Base-by-base conservation (phyloP, 2,329 filamentous ascomycete species). In the Leptographium galeiforme region DNA sequence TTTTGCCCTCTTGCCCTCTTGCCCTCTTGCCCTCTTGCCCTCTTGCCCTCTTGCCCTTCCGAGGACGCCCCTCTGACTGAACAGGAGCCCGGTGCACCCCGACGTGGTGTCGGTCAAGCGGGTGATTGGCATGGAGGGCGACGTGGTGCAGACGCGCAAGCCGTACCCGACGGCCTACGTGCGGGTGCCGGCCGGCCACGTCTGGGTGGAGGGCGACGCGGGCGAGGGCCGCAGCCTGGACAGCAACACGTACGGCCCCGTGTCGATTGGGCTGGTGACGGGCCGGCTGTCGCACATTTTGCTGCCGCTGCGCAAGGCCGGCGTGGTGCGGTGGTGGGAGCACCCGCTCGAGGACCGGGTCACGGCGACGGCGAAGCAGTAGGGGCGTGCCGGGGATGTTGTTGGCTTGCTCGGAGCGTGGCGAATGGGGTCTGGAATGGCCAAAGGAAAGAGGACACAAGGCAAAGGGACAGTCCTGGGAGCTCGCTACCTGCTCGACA, bases 151-250 rank as follows among this genome's bases (percentile, higher is more conserved):
- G 53, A 85, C 86, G 43, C 75, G 78, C 54, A 67, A 72, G 52
- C 82, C 81, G 18, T 85, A 81, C 63, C 75, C 79, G 10, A 66
- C 74, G 16, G 60, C 70, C 1, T 73, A 67, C 10, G 71, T 86
- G 47, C 75, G 77, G 57, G 79, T 98, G 25, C 91, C 90, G 6
- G 76, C 76, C 57, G 89, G 89, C 18, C 90, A 97, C 70, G 76
- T 97, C 33, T 98, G 93, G 93, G 81, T 98, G 1, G 91, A 97
- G 66, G 93, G 93, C 1, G 93, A 98, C 64, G 89, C 85, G 13
- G 78, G 78, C 61, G 78, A 79, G 61, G 75, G 78, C 50, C 78
- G 79, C 61, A 88, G 81, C 53, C 67, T 83, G 56, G 93, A 98
- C 70, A 95, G 89, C 67, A 95, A 95, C 68, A 81, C 81, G 13